Percentiles rank a stretch among this genome's conserved stretches.
These are phyloP conservation scores for Ganoderma sinense DNA, from an alignment of 1,284 basidiomycete species.

Conservation along the genomic window DNA sequence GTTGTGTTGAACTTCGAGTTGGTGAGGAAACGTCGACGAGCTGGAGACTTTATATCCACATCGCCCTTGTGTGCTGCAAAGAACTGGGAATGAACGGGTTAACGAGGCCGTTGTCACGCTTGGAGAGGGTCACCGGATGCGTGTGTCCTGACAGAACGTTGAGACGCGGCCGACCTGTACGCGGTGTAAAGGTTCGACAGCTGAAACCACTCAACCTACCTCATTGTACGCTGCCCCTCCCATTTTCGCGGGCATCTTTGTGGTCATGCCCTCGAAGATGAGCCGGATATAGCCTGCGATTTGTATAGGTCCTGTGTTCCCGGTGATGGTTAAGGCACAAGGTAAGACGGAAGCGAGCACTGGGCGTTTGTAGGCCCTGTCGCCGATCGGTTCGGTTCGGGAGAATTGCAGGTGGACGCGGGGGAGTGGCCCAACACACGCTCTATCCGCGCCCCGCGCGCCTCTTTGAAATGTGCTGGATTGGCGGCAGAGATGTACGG, in stretches of 20 bases:
- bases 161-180: background rate
- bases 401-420: background rate
- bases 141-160: background rate
- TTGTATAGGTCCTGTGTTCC: background rate
- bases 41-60: background rate
- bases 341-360: background rate
- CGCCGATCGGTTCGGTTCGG: background rate
- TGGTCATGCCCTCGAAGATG: background rate
- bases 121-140: background rate
- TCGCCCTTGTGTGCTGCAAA: background rate
- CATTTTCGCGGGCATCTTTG: background rate
- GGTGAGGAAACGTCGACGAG: background rate
- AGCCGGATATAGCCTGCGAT: background rate
- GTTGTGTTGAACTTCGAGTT: background rate
- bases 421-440: background rate
- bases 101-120: background rate
- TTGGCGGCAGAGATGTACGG: too few relatives aligned
- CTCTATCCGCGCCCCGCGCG: background rate
- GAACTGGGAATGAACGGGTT: background rate
- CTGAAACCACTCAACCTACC: background rate
- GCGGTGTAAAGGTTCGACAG: background rate
- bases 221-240: background rate
- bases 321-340: background rate
- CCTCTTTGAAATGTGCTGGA: background rate
- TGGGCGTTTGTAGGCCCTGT: background rate